Evolutionary conservation across 768 basidiomycete species (phyloP).

Genomic region (Podaxis sp.): DNA sequence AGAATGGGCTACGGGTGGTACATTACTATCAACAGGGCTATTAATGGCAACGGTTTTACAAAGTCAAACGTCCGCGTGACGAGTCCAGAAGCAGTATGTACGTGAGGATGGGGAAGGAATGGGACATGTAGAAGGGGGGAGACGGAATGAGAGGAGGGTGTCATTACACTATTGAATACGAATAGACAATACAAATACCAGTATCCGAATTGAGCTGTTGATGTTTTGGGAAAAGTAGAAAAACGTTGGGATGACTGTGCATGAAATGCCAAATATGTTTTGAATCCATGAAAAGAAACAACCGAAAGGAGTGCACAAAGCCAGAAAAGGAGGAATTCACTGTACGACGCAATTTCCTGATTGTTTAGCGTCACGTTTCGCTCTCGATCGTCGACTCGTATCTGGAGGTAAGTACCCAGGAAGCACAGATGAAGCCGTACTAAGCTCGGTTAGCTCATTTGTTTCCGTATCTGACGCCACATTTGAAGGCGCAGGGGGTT

Average conservation of each 20-base stretch:
- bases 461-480: constrained; percentile 24
- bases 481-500: background rate
- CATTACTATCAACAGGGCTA: background rate
- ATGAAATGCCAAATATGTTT: constrained; percentile 1
- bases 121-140: background rate
- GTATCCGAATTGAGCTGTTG: background rate
- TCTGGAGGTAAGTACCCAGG: constrained; percentile 34
- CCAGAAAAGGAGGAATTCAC: constrained; percentile 21
- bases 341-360: constrained; percentile 47
- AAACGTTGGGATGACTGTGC: background rate
- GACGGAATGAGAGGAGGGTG: background rate
- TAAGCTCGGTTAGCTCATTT: constrained; percentile 8
- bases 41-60: background rate
- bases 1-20: background rate
- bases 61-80: background rate
- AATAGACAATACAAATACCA: constrained; percentile 7
- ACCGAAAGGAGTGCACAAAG: background rate
- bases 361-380: constrained; percentile 31
- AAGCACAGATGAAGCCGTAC: constrained; percentile 20
- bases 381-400: constrained; percentile 31
- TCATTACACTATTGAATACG: background rate
- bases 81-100: background rate
- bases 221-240: background rate
- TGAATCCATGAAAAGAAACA: constrained; percentile 1
- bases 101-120: background rate